phyloP scores from a whole-genome alignment of 495 filamentous ascomycete species.

The Talaromyces thailandensis region DNA sequence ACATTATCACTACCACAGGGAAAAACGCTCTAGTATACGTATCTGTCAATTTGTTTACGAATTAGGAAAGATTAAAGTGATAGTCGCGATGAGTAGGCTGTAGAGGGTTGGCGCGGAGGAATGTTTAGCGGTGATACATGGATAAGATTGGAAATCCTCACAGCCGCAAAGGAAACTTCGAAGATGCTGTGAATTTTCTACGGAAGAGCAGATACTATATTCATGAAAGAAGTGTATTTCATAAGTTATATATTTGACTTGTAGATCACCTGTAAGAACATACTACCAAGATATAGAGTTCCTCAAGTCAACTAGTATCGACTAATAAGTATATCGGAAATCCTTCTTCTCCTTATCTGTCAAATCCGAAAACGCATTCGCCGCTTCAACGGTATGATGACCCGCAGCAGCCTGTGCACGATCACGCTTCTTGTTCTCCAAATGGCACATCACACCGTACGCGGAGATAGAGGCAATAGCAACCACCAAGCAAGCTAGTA shows the following conservation, averaged over 20 bases:
- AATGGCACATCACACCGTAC: constrained; percentile 14
- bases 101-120: no score
- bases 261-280: background rate
- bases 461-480: constrained; percentile 9
- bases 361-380: constrained; percentile 26
- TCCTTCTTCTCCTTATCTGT: constrained; percentile 27
- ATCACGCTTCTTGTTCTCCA: constrained; percentile 12
- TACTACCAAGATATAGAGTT: background rate
- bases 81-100: no score
- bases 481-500: constrained; percentile 15
- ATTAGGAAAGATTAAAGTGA: no score
- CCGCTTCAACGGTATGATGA: constrained; percentile 1
- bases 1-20: background rate
- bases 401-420: constrained; percentile 6
- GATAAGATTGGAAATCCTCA: no score
- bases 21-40: no score
- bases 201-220: no score
- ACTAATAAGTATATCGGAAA: constrained; percentile 30
- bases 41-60: no score
- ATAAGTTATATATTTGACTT: background rate
- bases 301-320: background rate
- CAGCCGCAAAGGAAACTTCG: no score
- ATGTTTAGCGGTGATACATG: no score
- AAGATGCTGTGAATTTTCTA: no score
- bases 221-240: no score